A percentile compares a stretch with the other conserved stretches of the same genome.
phyloP scores from a whole-genome alignment of 148 eudicot genomes.

The Chenopodium suecicum region DNA sequence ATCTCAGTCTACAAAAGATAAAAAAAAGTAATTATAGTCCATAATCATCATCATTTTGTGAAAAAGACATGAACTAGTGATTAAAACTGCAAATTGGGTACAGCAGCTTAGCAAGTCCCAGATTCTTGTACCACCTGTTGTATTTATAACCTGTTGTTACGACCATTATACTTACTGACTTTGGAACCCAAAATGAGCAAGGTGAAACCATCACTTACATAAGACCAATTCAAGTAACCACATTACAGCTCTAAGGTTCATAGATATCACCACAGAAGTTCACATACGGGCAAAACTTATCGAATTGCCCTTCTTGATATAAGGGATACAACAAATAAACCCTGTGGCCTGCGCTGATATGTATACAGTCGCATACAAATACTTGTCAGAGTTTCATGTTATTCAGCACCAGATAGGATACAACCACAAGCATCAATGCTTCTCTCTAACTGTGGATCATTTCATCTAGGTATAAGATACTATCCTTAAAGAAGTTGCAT shows the following conservation, averaged over 20 bases:
- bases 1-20: no score
- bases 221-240: neutral
- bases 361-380: neutral
- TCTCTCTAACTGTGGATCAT: neutral
- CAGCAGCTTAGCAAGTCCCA: no score
- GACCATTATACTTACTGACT: no score
- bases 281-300: neutral
- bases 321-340: neutral
- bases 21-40: no score
- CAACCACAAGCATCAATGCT: neutral
- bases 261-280: neutral
- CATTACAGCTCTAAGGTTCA: neutral
- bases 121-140: no score
- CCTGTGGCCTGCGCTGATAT: neutral
- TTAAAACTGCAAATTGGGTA: no score
- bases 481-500: neutral
- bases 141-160: no score
- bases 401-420: neutral
- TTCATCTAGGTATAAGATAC: neutral
- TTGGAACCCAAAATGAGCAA: no score
- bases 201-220: neutral
- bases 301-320: neutral
- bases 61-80: no score
- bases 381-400: neutral
- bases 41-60: no score